Evolutionary conservation across 257 asterid species (phyloP).

Genomic region (Parsonsia alboflavescens): DNA sequence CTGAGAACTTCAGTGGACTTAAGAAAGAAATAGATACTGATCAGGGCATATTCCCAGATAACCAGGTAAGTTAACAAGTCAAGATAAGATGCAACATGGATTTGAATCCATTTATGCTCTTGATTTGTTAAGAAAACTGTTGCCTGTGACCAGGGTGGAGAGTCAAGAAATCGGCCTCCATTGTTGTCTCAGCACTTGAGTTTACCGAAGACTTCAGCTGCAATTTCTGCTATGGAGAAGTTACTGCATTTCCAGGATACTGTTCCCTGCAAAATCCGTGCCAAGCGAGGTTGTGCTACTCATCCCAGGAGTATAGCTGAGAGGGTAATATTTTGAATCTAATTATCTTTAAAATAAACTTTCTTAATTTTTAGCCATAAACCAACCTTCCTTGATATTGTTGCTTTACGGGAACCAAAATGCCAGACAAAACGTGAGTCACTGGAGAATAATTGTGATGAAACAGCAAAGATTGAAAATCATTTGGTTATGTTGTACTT

Average conservation of each 20-base stretch:
- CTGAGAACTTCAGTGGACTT: conserved; percentile 38
- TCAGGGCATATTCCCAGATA: conserved; percentile 24
- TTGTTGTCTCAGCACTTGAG: conserved; percentile 59
- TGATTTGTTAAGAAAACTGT: not conserved
- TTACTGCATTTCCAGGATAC: conserved; percentile 59
- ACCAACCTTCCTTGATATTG: not conserved
- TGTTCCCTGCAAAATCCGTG: conserved; percentile 77
- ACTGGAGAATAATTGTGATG: not conserved
- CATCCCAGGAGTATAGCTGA: conserved; percentile 97
- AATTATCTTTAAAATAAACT: not conserved
- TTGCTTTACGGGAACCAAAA: not conserved
- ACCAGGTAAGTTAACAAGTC: conserved; percentile 33
- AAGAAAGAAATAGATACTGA: conserved; percentile 58
- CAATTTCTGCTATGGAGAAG: conserved; percentile 57
- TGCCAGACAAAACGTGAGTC: not conserved
- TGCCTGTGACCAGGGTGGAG: conserved; percentile 34
- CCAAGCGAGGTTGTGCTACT: conserved; percentile 94
- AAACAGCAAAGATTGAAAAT: not conserved
- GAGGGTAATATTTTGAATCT: conserved; percentile 45
- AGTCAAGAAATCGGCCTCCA: conserved; percentile 36
- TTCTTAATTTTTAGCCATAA: not conserved
- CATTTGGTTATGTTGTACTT: not conserved
- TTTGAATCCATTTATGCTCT: not conserved
- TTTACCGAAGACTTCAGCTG: conserved; percentile 56
- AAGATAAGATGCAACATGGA: not conserved